Conservation (phyloP, 2,329 filamentous ascomycete genomes). For the Paecilomyces sp. region DNA sequence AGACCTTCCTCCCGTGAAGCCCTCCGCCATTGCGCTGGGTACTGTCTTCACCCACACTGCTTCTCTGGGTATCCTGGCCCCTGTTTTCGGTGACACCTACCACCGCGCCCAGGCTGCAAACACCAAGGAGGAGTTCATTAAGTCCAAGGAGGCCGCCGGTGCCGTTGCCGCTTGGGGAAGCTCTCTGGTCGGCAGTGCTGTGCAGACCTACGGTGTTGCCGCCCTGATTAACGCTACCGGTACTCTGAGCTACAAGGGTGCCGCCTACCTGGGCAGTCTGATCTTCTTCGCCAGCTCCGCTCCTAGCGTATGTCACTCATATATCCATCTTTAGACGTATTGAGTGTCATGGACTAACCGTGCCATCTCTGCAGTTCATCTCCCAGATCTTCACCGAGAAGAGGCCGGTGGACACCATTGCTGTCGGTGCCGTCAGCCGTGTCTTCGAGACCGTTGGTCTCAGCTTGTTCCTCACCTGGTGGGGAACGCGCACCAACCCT, state of each 20-base stretch:
- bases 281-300: conserved; percentile 89
- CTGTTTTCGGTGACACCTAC: conserved; percentile 91
- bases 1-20: conserved; percentile 83
- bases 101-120: conserved; percentile 84
- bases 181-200: conserved; percentile 76
- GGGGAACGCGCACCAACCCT: conserved; percentile 91
- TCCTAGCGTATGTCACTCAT: conserved; percentile 61
- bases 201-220: conserved; percentile 85
- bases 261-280: conserved; percentile 82
- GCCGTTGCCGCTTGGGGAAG: conserved; percentile 87
- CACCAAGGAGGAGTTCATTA: conserved; percentile 93
- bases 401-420: conserved; percentile 82
- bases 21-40: conserved; percentile 93
- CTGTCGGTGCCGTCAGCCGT: conserved; percentile 75
- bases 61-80: conserved; percentile 78
- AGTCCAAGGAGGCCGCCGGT: conserved; percentile 83
- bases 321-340: background rate
- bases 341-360: background rate
- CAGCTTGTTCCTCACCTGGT: conserved; percentile 89
- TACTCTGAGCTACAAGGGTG: conserved; percentile 93
- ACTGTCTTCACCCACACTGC: conserved; percentile 91
- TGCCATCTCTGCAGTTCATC: conserved; percentile 57
- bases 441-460: conserved; percentile 89
- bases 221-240: conserved; percentile 91
- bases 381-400: conserved; percentile 84